A percentile compares a stretch with the other conserved stretches of the same genome.
Conservation (phyloP, 805 yeast species). For the Saccharomycopsis oosterbeekiorum region DNA sequence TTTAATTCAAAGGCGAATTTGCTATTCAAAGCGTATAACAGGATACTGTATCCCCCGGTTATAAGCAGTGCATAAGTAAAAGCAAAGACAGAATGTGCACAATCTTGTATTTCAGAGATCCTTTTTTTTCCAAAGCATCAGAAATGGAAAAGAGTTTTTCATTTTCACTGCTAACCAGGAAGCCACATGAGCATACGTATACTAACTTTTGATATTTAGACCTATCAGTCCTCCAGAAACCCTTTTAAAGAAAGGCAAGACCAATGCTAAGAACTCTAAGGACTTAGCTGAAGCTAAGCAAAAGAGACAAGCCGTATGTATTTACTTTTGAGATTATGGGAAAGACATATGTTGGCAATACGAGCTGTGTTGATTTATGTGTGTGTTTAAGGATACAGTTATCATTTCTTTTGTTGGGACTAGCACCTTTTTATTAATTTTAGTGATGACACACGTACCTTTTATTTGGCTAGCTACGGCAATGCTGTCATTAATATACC, state of each 20-base stretch:
- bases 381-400: not conserved
- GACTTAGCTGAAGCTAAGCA: slow-evolving; percentile 72
- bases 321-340: not conserved
- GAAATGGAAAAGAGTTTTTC: not conserved
- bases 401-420: not conserved
- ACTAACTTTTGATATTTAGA: slow-evolving; percentile 22
- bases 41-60: too few species aligned
- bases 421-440: not conserved
- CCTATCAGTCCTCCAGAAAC: slow-evolving; percentile 61
- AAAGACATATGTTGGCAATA: not conserved
- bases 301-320: slow-evolving; percentile 76
- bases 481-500: slow-evolving; percentile 18
- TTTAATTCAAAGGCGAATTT: too few species aligned
- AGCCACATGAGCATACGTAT: not conserved
- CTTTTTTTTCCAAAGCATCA: not conserved
- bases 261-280: slow-evolving; percentile 67
- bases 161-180: too few species aligned
- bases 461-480: slow-evolving; percentile 17
- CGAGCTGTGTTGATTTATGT: too few species aligned
- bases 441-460: slow-evolving; percentile 16
- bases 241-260: slow-evolving; percentile 72
- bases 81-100: too few species aligned
- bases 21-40: too few species aligned
- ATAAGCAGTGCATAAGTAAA: too few species aligned
- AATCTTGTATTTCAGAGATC: too few species aligned